Evolutionary conservation across 306 rosid genomes (phyloP), one percentile per base, ranked within the genome.

Genomic region (Cercis canadensis): DNA sequence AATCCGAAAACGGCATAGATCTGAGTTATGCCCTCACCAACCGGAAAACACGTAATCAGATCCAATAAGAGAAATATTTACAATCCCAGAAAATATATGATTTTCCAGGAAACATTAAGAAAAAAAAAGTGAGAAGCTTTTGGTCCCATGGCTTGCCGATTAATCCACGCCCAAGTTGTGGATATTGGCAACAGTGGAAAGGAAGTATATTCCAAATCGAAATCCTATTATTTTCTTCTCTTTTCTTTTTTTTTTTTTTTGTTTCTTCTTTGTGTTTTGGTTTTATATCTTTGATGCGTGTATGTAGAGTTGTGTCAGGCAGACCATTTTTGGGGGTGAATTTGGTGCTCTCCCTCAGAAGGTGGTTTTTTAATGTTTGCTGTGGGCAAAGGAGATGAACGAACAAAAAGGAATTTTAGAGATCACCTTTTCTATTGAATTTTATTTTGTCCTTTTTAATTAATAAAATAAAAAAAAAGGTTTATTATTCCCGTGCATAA

Each of bases 351-450:
- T 12, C 34, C 11, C 18, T 54, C 29, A 5, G 39, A 4, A 16
- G 19, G 32, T 53, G 16, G 33, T 32, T 55, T 15, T 57, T 31
- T 54, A 11, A 7, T 29, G 44, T 62, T 52, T 66, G 47, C 32
- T 76, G 64, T 46, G 68, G 75, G 73, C 67, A 15, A 43, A 5
- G 80, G 72, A 58, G 78, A 70, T 69, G 80, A 73, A 76, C 57
- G 70, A 70, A 61, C 81, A 40, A 12, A 47, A 37, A 8, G 43
- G 43, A 37, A 37, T 37, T 37, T 24, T 24, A 24, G 29, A 24
- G 29, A 24, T n/a, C 29, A 24, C 29, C 29, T 24, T 24, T 24
- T 24, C 29, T 24, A 24, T 24, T 24, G 29, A 24, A 3, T 24
- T 24, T 24, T 24, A n/a, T n/a, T n/a, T n/a, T n/a, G n/a, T n/a